A percentile compares a stretch with the other conserved stretches of the same genome.
These are phyloP conservation scores for Byssochlamys sp. DNA, from an alignment of 2,329 filamentous ascomycete species.

Conservation along the genomic window DNA sequence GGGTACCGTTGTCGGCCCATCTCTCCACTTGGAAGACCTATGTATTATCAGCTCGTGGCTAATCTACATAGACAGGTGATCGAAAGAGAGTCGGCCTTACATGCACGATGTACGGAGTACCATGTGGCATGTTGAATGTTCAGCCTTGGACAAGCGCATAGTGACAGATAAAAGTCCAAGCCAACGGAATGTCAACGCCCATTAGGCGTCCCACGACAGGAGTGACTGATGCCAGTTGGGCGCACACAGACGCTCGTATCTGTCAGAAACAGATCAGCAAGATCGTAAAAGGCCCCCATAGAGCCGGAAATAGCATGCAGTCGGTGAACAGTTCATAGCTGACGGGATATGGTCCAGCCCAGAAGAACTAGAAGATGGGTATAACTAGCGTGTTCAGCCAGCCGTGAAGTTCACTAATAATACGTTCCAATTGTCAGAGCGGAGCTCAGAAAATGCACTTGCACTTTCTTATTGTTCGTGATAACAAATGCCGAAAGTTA, in stretches of 20 bases:
- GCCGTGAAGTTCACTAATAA: background rate
- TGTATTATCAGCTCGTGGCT: background rate
- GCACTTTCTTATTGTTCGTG: too few relatives aligned
- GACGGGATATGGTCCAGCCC: background rate
- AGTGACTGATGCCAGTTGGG: background rate
- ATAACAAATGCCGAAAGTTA: too few relatives aligned
- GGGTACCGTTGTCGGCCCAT: background rate
- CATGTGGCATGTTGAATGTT: background rate
- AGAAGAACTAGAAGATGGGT: too few relatives aligned
- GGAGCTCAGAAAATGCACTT: too few relatives aligned
- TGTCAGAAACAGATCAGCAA: background rate
- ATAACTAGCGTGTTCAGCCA: background rate
- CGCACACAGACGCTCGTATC: background rate
- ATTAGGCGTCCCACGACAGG: background rate
- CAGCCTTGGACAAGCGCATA: background rate
- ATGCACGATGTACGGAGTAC: background rate
- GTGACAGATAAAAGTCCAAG: background rate
- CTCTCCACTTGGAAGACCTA: background rate
- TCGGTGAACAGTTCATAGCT: background rate
- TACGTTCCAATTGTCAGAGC: too few relatives aligned
- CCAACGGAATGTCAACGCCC: background rate
- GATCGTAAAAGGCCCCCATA: background rate
- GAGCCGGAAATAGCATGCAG: background rate
- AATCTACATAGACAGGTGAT: background rate
- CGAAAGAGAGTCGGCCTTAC: background rate